Base-by-base conservation (phyloP, 1,139 yeast species). In the Blastobotrys ciferrii region DNA sequence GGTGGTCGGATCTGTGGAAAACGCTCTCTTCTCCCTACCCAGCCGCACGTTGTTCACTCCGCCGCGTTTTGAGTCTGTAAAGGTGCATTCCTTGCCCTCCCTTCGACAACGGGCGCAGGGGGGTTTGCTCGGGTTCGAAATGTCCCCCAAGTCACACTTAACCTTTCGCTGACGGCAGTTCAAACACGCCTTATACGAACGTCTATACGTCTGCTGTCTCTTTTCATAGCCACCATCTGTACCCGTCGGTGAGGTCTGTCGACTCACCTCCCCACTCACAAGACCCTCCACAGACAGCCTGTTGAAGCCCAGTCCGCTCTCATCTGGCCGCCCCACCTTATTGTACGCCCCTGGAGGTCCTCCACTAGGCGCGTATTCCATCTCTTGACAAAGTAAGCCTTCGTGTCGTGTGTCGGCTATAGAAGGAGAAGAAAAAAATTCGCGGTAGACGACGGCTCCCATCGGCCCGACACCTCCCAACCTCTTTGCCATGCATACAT, bases 71-170 rank as follows among this genome's bases (percentile, higher is more conserved):
- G 81, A 72, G 47, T 81, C 85, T 3, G 84, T 84, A 67, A 89
- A 85, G 19, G 83, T 81, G 68, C 97, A 89, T 58, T 84, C 88
- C 58, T 78, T 79, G 17, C 94, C 73, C 61, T 89, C 96, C 45
- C 96, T 73, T 53, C 78, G 75, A 61, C 97, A 89, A 47, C 97
- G 70, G 2, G 81, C 84, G 73, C 98, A 91, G 15, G 94, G 94
- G 4, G 95, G 95, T 6, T 80, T 82, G 46, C 76, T 74, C 0
- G 96, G 96, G 50, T 75, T 75, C 50, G 82, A 84, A 11, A 82
- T 39, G 40, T 47, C 50, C 1, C 51, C 53, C 7, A 52, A 42
- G 32, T 52, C 55, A 31, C 55, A 52, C 36, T 47, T 42, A 11
- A 48, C 52, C 32, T 52, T 52, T 13, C 55, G 45, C 33, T 43